Evolutionary conservation across 306 rosid genomes (phyloP).

Genomic region (Sechiopsis laciniata): DNA sequence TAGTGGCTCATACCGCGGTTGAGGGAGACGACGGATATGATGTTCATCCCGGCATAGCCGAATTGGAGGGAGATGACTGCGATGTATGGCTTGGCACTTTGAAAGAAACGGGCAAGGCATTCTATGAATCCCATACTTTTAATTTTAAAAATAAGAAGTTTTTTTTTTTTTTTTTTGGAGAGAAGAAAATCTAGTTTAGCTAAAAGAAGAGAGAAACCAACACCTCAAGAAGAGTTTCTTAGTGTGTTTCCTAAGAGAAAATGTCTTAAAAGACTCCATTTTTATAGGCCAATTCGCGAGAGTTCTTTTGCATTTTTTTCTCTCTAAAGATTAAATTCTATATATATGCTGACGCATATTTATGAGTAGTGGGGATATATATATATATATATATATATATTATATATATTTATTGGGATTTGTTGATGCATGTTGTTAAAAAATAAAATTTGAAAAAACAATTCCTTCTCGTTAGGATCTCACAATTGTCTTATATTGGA

Average conservation of each 20-base stretch:
- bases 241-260: conserved; percentile 2
- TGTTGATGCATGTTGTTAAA: conserved; percentile 1
- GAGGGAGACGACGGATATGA: conserved; percentile 76
- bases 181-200: neutral
- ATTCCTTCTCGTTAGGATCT: too few relatives aligned
- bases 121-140: conserved; percentile 11
- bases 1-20: conserved; percentile 89
- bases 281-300: conserved; percentile 5
- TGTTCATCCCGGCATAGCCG: conserved; percentile 93
- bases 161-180: too few relatives aligned
- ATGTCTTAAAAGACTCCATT: neutral
- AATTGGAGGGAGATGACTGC: conserved; percentile 81
- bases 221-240: neutral
- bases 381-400: too few relatives aligned
- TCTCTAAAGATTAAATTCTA: neutral
- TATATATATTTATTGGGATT: too few relatives aligned
- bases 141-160: too few relatives aligned
- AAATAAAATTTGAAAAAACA: neutral
- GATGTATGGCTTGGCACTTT: conserved; percentile 73
- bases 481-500: too few relatives aligned
- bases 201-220: neutral
- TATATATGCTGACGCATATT: neutral
- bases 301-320: neutral
- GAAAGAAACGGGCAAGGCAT: conserved; percentile 16
- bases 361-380: neutral